A percentile compares a stretch with the other conserved stretches of the same genome.
phyloP scores from a whole-genome alignment of 2,329 filamentous ascomycete species.

The Fusarium nodosum region DNA sequence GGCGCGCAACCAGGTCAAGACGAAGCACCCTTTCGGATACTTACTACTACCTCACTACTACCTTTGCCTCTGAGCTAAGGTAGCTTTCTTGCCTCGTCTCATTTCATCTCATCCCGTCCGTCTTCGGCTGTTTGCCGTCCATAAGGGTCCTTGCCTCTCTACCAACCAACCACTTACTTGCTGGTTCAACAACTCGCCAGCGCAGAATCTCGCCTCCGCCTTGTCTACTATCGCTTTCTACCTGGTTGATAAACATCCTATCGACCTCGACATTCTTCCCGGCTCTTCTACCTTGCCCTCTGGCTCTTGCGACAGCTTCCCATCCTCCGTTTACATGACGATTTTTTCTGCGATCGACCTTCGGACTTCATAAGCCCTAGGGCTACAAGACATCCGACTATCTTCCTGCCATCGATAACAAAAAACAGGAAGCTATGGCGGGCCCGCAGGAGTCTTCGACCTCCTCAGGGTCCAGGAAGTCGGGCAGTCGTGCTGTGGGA shows the following conservation, averaged over 20 bases:
- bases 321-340: constrained; percentile 58
- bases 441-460: constrained; percentile 55
- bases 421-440: constrained; percentile 57
- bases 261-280: constrained; percentile 18
- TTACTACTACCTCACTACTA: constrained; percentile 46
- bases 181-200: constrained; percentile 36
- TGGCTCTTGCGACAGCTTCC: constrained; percentile 31
- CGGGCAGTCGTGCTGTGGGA: constrained; percentile 66
- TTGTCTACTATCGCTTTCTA: constrained; percentile 28
- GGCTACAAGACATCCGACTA: constrained; percentile 52
- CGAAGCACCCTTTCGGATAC: constrained; percentile 52
- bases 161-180: constrained; percentile 42
- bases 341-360: constrained; percentile 52
- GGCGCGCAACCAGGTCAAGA: constrained; percentile 44
- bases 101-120: constrained; percentile 34
- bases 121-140: constrained; percentile 34
- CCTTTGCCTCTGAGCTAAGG: constrained; percentile 46
- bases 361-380: constrained; percentile 56
- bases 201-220: constrained; percentile 23
- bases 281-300: constrained; percentile 22
- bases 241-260: constrained; percentile 33
- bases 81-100: constrained; percentile 17
- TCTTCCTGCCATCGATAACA: constrained; percentile 54
- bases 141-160: constrained; percentile 42
- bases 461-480: constrained; percentile 55